Conservation (phyloP, 1,284 basidiomycete species). For the Gomphus bonarii region DNA sequence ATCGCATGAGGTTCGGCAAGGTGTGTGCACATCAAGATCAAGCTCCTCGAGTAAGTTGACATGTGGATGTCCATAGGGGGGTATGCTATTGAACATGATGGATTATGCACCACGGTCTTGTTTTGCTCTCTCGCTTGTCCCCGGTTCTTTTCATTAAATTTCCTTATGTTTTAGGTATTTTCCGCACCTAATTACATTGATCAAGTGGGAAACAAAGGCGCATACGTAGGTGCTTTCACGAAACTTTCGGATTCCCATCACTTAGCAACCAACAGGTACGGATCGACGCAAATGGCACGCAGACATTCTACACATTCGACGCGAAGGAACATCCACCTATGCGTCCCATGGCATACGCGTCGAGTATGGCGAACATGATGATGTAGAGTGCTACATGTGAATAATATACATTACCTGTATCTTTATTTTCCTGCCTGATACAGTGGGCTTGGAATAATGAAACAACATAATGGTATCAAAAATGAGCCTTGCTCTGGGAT, state of each 20-base stretch:
- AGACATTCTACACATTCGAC: conserved; percentile 75
- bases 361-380: conserved; percentile 51
- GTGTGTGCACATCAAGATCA: conserved; percentile 28
- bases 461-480: too few species aligned
- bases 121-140: neutral
- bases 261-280: conserved; percentile 45
- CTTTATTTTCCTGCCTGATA: neutral
- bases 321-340: conserved; percentile 83
- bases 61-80: conserved; percentile 40
- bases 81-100: conserved; percentile 84
- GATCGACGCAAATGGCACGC: conserved; percentile 70
- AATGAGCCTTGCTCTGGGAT: too few species aligned
- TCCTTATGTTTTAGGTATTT: conserved; percentile 44
- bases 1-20: conserved; percentile 95
- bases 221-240: conserved; percentile 44
- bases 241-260: neutral
- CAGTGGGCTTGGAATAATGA: neutral
- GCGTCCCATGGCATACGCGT: conserved; percentile 87
- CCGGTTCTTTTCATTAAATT: neutral
- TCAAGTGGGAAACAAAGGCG: conserved; percentile 72
- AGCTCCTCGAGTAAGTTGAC: conserved; percentile 14
- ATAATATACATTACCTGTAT: neutral
- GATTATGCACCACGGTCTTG: conserved; percentile 76
- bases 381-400: conserved; percentile 26
- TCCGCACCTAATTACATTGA: conserved; percentile 83